Evolutionary conservation across 2,329 filamentous ascomycete species (phyloP), one percentile per base, ranked within the genome.

Genomic region (Penicillium sp.): DNA sequence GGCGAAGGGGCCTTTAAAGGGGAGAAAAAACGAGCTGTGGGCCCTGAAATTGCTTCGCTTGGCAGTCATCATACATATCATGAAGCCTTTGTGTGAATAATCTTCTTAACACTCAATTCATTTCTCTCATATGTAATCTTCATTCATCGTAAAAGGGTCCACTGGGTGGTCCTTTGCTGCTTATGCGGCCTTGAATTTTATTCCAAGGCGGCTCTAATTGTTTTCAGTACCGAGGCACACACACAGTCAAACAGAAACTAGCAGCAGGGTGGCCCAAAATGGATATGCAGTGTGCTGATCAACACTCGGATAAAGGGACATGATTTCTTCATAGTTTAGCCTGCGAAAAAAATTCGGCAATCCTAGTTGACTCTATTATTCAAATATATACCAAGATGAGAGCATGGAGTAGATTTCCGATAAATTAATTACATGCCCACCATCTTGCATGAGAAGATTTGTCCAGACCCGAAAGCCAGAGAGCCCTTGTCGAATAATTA

Each of bases 141-240:
- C 40, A 44, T 44, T 19, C 3, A 44, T 13, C 17, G 40, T 13
- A 12, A 19, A 44, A 35, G 28, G 30, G 22, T 44, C 53, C 15
- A 56, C 40, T 49, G 44, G 19, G 42, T 35, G 44, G 54, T 44
- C 33, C 45, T 56, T 50, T 35, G 44, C 30, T 53, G 33, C 53
- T 51, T 24, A 26, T 38, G 28, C 24, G 17, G 44, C 24, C 38
- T 33, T 35, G 26, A 26, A 26, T 26, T 15, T 45, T 45, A 22
- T 45, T 15, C 6, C 35, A 9, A 35, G 28, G 12, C 45, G 15
- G 45, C 45, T n/a, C 40, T 44, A 22, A 44, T 17, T 50, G 28
- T n/a, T 33, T 49, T 30, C 28, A 22, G 3, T 22, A n/a, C 47
- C 47, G 47, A 51, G 47, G 47, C 28, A 33, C 10, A 35, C 10